A percentile compares a stretch with the other conserved stretches of the same genome.
Evolutionary conservation across 1,284 basidiomycete species (phyloP).

Genomic region (Leccinum solheimii): DNA sequence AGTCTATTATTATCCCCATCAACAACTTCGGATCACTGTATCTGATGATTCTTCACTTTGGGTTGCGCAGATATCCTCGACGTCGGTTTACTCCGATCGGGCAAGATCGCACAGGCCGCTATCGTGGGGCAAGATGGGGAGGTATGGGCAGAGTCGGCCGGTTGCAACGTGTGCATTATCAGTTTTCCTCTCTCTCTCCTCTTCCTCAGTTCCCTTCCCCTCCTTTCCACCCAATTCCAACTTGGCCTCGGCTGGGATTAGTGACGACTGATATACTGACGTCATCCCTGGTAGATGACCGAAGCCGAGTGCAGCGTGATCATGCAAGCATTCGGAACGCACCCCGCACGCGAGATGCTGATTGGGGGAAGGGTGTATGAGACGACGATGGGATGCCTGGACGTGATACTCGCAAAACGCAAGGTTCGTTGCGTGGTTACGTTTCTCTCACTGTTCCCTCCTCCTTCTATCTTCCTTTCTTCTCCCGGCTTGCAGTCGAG

Average conservation of each 20-base stretch:
- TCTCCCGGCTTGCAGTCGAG: background rate
- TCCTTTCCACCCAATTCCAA: too few relatives aligned
- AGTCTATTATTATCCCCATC: background rate
- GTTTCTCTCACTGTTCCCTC: background rate
- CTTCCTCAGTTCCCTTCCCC: background rate
- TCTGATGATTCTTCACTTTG: constrained; percentile 1
- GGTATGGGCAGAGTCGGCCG: constrained; percentile 79
- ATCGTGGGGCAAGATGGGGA: constrained; percentile 87
- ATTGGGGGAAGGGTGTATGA: constrained; percentile 25
- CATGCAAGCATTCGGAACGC: constrained; percentile 20
- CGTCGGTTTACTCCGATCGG: constrained; percentile 75
- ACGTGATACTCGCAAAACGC: constrained; percentile 29
- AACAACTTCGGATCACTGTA: background rate
- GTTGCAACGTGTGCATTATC: constrained; percentile 66
- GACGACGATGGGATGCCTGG: constrained; percentile 32
- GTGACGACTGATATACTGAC: constrained; percentile 2
- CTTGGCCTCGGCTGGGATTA: background rate
- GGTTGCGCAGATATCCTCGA: constrained; percentile 24
- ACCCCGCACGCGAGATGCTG: constrained; percentile 27
- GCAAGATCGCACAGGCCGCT: constrained; percentile 76
- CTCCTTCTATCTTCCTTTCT: too few relatives aligned
- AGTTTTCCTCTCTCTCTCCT: background rate
- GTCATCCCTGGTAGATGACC: constrained; percentile 18
- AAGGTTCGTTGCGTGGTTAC: constrained; percentile 16
- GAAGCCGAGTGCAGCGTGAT: constrained; percentile 19